These are phyloP conservation scores for Aureobasidium sp. DNA, from an alignment of 2,329 filamentous ascomycete species.

Conservation along the genomic window DNA sequence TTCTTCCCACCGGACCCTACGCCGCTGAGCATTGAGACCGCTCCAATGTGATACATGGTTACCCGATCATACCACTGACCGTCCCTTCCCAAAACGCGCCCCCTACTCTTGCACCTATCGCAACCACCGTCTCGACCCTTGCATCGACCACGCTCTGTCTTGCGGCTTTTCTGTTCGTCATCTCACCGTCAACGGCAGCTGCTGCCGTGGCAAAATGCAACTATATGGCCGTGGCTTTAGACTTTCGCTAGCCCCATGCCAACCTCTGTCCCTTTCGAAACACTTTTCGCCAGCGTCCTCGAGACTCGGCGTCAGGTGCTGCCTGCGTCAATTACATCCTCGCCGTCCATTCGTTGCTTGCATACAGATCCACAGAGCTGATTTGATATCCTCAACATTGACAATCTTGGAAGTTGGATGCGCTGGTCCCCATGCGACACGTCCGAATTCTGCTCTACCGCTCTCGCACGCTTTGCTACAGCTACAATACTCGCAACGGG, in stretches of 20 bases:
- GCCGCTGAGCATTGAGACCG: neutral
- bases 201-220: neutral
- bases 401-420: neutral
- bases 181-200: neutral
- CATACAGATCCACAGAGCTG: neutral
- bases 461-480: neutral
- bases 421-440: neutral
- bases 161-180: too few relatives aligned
- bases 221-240: neutral
- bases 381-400: neutral
- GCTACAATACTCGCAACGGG: too few relatives aligned
- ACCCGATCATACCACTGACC: neutral
- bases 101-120: neutral
- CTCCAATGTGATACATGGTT: neutral
- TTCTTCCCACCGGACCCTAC: neutral
- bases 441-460: neutral
- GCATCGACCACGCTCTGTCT: neutral
- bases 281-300: neutral
- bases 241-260: neutral
- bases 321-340: neutral
- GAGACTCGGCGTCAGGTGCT: neutral
- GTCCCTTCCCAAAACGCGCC: neutral
- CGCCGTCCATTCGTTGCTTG: neutral
- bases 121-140: neutral
- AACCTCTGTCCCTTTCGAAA: neutral